phyloP scores from a whole-genome alignment of 2,329 filamentous ascomycete species.

The Aspergillus sergii region DNA sequence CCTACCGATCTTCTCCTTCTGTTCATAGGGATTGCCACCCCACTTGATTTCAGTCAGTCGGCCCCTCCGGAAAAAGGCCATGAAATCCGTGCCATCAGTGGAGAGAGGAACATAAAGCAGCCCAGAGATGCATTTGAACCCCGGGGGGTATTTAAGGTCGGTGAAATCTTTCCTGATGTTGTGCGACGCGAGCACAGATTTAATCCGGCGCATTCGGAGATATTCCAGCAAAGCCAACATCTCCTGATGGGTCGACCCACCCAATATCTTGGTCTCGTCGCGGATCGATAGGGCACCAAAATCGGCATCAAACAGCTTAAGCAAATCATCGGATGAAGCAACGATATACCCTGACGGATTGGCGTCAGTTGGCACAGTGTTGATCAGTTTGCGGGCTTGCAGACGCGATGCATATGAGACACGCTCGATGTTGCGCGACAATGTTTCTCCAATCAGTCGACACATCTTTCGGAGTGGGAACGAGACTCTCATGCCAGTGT shows the following conservation, averaged over 20 bases:
- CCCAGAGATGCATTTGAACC: constrained; percentile 76
- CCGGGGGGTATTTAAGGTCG: constrained; percentile 76
- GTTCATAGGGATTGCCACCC: constrained; percentile 58
- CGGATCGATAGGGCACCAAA: constrained; percentile 82
- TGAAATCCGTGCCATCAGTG: constrained; percentile 76
- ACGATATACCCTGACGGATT: constrained; percentile 90
- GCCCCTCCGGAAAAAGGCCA: constrained; percentile 84
- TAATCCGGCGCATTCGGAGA: constrained; percentile 72
- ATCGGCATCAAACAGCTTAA: constrained; percentile 84
- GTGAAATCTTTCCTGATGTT: constrained; percentile 77
- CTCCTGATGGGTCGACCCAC: constrained; percentile 75
- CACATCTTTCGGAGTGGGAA: constrained; percentile 94
- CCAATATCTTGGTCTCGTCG: constrained; percentile 87
- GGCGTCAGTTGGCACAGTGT: constrained; percentile 77
- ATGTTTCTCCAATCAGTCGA: constrained; percentile 80
- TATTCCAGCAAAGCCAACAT: constrained; percentile 84
- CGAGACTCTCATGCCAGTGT: constrained; percentile 81
- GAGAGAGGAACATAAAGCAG: constrained; percentile 81
- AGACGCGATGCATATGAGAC: constrained; percentile 82
- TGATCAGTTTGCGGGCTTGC: constrained; percentile 84
- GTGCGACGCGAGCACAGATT: constrained; percentile 75
- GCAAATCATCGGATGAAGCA: constrained; percentile 80
- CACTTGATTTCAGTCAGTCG: constrained; percentile 81
- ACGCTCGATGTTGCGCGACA: constrained; percentile 83
- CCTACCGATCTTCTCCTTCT: constrained; percentile 73